These are phyloP conservation scores for Entelexis sorbosivorans DNA, from an alignment of 1,139 yeast species.

Conservation along the genomic window DNA sequence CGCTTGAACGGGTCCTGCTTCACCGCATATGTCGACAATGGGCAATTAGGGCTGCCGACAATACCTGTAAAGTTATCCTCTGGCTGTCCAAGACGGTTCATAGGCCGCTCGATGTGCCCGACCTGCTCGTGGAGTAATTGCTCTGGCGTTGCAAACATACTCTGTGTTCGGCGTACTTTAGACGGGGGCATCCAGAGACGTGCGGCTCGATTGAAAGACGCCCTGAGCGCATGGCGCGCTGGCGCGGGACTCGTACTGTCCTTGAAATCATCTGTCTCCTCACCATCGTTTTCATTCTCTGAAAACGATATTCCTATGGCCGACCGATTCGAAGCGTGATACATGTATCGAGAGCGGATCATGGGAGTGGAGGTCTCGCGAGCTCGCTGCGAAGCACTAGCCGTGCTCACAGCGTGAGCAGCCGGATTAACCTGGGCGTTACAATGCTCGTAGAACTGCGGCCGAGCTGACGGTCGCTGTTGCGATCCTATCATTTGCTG, in stretches of 20 bases:
- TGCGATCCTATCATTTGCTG: not conserved
- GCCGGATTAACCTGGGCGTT: not conserved
- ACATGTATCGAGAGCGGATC: not conserved
- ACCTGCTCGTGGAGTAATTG: slow-evolving; percentile 30
- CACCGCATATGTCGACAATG: slow-evolving; percentile 30
- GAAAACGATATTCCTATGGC: not conserved
- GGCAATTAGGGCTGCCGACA: slow-evolving; percentile 24
- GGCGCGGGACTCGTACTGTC: slow-evolving; percentile 1
- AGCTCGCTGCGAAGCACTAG: slow-evolving; percentile 4
- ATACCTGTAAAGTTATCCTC: slow-evolving; percentile 18
- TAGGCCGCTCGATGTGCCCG: slow-evolving; percentile 9
- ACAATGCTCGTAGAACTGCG: not conserved
- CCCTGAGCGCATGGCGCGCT: not conserved
- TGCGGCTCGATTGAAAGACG: not conserved
- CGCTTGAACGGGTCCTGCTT: slow-evolving; percentile 64
- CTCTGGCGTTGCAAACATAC: slow-evolving; percentile 46
- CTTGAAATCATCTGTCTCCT: not conserved
- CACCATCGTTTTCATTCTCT: not conserved
- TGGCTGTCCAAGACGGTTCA: slow-evolving; percentile 2
- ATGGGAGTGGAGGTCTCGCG: slow-evolving; percentile 1
- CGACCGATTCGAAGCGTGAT: not conserved
- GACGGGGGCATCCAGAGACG: slow-evolving; percentile 18
- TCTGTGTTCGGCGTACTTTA: slow-evolving; percentile 51
- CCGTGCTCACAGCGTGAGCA: not conserved
- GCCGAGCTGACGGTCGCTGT: not conserved